Base-by-base conservation (phyloP, 163 green algal species). In the Scenedesmus sp. region DNA sequence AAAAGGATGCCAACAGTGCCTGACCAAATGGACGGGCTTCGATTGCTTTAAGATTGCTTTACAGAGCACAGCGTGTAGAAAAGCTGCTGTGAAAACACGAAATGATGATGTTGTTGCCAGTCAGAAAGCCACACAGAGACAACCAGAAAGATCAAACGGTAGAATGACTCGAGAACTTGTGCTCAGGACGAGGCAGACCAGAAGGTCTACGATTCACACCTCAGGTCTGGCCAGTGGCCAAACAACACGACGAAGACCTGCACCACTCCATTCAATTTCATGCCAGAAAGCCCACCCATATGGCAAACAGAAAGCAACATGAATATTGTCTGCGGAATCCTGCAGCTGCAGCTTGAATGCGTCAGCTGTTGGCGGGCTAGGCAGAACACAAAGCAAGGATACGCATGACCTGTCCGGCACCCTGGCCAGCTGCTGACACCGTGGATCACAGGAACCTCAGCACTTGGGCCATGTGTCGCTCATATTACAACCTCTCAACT, bases 71-170 rank as follows among this genome's bases (percentile, higher is more conserved):
- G 70, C 4, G 18, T 10, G 23, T 4, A 8, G 23, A 79, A 3
- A 52, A 79, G 70, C 70, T 52, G 70, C 23, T 79, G 70, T 23
- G 70, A 79, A 79, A 23, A 79, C 23, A 52, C 70, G 70, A 79
- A 79, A n/a, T 79, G 70, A 79, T 79, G 23, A 79, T 52, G 70
- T 79, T 79, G 70, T 79, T 79, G 70, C 70, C 23, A 23, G 52
- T 13, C 5, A 2, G 6, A 46, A 52, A 79, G 70, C 23, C 70
- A 79, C 70, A 52, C 10, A 52, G 23, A 79, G 4, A 79, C 70
- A 79, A 76, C 6, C 5, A 18, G 23, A 16, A 52, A 79, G 23
- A 52, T 79, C 70, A 79, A 13, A 52, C 23, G 23, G 70, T 52
- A 1, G 52, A 52, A 52, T 5, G 5, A 52, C 2, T 52, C 20